Evolutionary conservation across 2,329 filamentous ascomycete species (phyloP).

Genomic region (Talaromyces sp.): DNA sequence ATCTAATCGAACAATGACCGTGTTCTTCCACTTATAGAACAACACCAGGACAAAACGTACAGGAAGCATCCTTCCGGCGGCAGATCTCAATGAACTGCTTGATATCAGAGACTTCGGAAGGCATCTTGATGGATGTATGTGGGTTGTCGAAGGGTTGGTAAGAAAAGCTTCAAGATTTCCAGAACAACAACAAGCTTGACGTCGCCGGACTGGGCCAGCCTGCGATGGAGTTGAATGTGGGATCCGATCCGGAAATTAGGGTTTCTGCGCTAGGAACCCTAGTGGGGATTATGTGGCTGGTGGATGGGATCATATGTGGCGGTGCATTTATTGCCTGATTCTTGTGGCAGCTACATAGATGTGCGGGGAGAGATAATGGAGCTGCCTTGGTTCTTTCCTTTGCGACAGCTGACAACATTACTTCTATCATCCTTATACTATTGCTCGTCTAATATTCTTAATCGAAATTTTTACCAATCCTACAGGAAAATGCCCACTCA

Average conservation of each 20-base stretch:
- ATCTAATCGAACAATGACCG: neutral
- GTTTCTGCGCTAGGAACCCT: conserved; percentile 25
- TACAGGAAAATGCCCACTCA: conserved; percentile 73
- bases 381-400: conserved; percentile 6
- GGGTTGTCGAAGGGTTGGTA: conserved; percentile 17
- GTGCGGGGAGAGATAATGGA: conserved; percentile 2
- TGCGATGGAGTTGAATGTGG: conserved; percentile 15
- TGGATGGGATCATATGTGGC: conserved; percentile 1
- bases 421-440: neutral
- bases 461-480: too few relatives aligned
- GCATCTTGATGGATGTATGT: conserved; percentile 72
- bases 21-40: neutral
- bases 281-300: conserved; percentile 7
- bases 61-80: conserved; percentile 98
- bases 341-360: neutral
- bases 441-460: neutral
- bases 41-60: conserved; percentile 62
- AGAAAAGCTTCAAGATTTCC: neutral
- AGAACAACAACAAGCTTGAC: conserved; percentile 17
- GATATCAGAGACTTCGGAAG: conserved; percentile 96
- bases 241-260: conserved; percentile 28
- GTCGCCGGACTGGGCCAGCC: conserved; percentile 15
- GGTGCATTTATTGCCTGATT: conserved; percentile 13
- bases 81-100: conserved; percentile 99
- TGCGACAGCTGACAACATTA: neutral